phyloP scores from a whole-genome alignment of 192 early-diverging fungal species.

The Coemansia sp. region DNA sequence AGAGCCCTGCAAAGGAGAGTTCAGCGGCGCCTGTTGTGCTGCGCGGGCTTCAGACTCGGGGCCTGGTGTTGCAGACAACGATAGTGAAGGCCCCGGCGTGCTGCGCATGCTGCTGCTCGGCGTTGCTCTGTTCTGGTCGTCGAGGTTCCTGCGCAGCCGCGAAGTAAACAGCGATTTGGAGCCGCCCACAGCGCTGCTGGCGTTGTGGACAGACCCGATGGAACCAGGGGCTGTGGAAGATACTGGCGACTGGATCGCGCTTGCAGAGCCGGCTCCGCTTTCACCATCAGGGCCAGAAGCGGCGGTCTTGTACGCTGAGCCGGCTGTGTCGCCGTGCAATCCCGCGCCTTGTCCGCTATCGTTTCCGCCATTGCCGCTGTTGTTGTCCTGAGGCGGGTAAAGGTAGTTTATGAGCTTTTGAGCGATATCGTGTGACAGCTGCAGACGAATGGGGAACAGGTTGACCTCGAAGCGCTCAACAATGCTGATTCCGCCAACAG shows the following conservation, averaged over 20 bases:
- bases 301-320: not conserved
- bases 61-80: not conserved
- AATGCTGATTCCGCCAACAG: constrained; percentile 89
- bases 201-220: not conserved
- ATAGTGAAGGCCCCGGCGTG: constrained; percentile 1
- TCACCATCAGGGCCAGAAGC: constrained; percentile 1
- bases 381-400: constrained; percentile 63
- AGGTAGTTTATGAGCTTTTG: constrained; percentile 78
- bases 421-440: constrained; percentile 85
- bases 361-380: not conserved
- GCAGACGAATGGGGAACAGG: constrained; percentile 76
- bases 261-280: not conserved
- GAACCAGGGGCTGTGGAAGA: not conserved
- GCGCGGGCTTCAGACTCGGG: not conserved
- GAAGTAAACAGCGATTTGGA: constrained; percentile 19
- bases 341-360: not conserved
- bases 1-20: constrained; percentile 20
- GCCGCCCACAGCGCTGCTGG: not conserved
- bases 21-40: not conserved
- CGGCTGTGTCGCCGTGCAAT: constrained; percentile 11
- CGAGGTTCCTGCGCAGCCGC: constrained; percentile 23
- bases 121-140: constrained; percentile 11
- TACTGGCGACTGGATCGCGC: not conserved
- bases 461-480: constrained; percentile 90
- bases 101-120: constrained; percentile 3